These are phyloP conservation scores for Penicillium odoratum DNA, from an alignment of 495 filamentous ascomycete genomes.

Conservation along the genomic window DNA sequence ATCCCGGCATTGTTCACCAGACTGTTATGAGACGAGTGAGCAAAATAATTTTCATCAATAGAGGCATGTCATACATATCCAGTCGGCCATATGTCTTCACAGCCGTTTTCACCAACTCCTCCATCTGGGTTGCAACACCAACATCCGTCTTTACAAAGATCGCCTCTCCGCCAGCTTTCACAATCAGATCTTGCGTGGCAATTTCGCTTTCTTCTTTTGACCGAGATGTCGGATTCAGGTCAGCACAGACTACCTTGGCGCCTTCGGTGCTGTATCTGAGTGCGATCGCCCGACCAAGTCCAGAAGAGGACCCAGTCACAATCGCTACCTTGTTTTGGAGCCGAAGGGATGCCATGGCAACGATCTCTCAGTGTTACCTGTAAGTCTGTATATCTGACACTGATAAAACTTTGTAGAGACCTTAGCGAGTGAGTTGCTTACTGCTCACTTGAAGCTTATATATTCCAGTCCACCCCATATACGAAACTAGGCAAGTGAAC, in stretches of 20 bases:
- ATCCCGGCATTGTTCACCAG: slow-evolving; percentile 59
- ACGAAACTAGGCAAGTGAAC: too few species aligned
- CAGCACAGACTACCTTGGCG: slow-evolving; percentile 48
- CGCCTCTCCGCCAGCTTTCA: slow-evolving; percentile 35
- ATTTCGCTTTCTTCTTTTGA: slow-evolving; percentile 30
- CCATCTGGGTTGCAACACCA: slow-evolving; percentile 34
- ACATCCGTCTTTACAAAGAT: slow-evolving; percentile 52
- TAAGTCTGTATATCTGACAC: too few species aligned
- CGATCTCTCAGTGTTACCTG: too few species aligned
- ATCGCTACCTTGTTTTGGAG: slow-evolving; percentile 41
- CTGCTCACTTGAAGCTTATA: too few species aligned
- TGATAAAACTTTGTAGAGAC: too few species aligned
- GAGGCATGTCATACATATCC: slow-evolving; percentile 42
- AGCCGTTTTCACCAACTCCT: slow-evolving; percentile 35
- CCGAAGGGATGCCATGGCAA: slow-evolving; percentile 6
- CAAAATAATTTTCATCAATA: neutral
- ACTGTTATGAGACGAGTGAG: slow-evolving; percentile 18
- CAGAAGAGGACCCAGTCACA: slow-evolving; percentile 50
- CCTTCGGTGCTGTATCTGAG: slow-evolving; percentile 45
- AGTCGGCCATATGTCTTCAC: slow-evolving; percentile 46
- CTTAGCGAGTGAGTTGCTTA: too few species aligned
- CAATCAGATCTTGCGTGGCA: slow-evolving; percentile 46
- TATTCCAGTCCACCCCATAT: too few species aligned
- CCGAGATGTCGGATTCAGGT: slow-evolving; percentile 38
- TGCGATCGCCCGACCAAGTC: slow-evolving; percentile 49